Conservation (phyloP, 495 filamentous ascomycete species). For the Aspergillus biplanus region DNA sequence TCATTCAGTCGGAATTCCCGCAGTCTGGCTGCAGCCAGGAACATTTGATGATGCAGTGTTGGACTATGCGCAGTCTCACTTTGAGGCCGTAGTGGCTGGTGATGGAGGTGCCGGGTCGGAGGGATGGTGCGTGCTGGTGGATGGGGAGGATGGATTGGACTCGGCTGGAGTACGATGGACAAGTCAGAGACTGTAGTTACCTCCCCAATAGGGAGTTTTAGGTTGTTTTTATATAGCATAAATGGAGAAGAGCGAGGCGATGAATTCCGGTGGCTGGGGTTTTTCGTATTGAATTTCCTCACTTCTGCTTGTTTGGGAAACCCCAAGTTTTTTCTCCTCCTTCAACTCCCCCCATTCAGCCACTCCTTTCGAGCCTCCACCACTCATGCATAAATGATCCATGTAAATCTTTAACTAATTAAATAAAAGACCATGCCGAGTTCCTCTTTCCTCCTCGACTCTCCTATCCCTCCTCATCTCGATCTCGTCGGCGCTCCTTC, state of each 20-base stretch:
- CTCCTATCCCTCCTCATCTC: slow-evolving; percentile 53
- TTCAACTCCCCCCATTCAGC: slow-evolving; percentile 6
- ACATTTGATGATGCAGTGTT: slow-evolving; percentile 77
- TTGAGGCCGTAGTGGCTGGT: slow-evolving; percentile 71
- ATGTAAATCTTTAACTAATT: not conserved
- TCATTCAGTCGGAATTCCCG: slow-evolving; percentile 72
- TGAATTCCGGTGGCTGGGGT: slow-evolving; percentile 14
- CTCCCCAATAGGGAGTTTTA: not conserved
- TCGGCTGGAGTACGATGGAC: slow-evolving; percentile 59
- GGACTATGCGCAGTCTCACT: slow-evolving; percentile 64
- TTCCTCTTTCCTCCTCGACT: slow-evolving; percentile 53
- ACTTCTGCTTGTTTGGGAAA: slow-evolving; percentile 12
- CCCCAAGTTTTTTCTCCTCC: slow-evolving; percentile 11
- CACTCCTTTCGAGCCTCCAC: slow-evolving; percentile 10
- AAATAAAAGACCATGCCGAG: slow-evolving; percentile 46
- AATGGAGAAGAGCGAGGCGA: slow-evolving; percentile 2
- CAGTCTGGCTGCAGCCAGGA: slow-evolving; percentile 93
- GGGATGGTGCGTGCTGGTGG: slow-evolving; percentile 91
- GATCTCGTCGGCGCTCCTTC: slow-evolving; percentile 59
- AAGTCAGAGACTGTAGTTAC: slow-evolving; percentile 41
- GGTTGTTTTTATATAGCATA: not conserved
- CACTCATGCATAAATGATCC: slow-evolving; percentile 10
- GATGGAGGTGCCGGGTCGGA: slow-evolving; percentile 68
- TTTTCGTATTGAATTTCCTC: slow-evolving; percentile 6
- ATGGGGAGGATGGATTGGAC: slow-evolving; percentile 75